These are phyloP conservation scores for Chloroidium sp. DNA, from an alignment of 163 green algal species.

Conservation along the genomic window DNA sequence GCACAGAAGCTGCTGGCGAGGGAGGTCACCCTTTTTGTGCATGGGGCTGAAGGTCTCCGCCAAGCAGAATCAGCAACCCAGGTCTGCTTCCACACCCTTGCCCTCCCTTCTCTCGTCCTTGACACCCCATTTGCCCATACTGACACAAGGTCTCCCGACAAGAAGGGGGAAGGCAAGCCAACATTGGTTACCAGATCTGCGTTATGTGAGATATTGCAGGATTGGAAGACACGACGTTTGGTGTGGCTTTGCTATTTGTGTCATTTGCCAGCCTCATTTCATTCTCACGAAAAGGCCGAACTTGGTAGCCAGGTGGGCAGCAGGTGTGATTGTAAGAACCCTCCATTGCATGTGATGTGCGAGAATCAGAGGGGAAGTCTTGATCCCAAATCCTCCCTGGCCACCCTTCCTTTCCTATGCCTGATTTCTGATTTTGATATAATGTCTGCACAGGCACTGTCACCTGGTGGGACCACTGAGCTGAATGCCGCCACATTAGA, in stretches of 20 bases:
- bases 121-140: not conserved
- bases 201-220: too few relatives aligned
- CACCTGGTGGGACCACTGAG: constrained; percentile 60
- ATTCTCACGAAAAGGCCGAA: too few relatives aligned
- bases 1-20: constrained; percentile 83
- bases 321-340: too few relatives aligned
- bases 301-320: too few relatives aligned
- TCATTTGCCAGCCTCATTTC: too few relatives aligned
- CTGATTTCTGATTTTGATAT: too few relatives aligned
- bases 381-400: too few relatives aligned
- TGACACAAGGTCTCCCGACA: not conserved
- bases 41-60: constrained; percentile 83
- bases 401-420: too few relatives aligned
- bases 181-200: not conserved
- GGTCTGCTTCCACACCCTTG: constrained; percentile 17
- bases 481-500: constrained; percentile 80
- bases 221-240: too few relatives aligned
- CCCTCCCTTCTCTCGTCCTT: not conserved
- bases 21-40: constrained; percentile 93
- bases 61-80: constrained; percentile 80
- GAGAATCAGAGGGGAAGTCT: too few relatives aligned
- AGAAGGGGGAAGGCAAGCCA: not conserved
- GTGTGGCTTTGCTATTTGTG: too few relatives aligned
- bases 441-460: constrained; percentile 40
- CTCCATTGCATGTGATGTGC: too few relatives aligned